These are phyloP conservation scores for Oxyria digyna DNA, from an alignment of 148 eudicot genomes.

Conservation along the genomic window DNA sequence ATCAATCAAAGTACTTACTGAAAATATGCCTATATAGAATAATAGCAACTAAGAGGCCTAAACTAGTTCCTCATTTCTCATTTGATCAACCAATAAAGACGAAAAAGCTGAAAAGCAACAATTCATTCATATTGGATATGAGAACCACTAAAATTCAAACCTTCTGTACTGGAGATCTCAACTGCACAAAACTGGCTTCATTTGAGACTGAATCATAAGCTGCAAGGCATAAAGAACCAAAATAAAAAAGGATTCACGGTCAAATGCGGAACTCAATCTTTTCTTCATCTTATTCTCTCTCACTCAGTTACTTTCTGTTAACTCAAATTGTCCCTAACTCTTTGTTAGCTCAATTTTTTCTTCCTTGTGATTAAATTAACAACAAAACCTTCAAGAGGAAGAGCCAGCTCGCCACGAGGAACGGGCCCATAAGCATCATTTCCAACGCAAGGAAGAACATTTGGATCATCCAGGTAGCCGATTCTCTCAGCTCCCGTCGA, in stretches of 20 bases:
- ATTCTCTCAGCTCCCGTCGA: slow-evolving; percentile 47
- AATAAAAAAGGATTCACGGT: neutral
- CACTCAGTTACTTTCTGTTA: neutral
- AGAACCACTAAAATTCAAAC: slow-evolving; percentile 18
- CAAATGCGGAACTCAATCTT: neutral
- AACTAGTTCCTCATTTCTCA: neutral
- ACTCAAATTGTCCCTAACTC: neutral
- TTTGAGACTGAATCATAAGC: slow-evolving; percentile 46
- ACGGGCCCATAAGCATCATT: slow-evolving; percentile 73
- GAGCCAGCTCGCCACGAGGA: slow-evolving; percentile 57
- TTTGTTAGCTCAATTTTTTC: neutral
- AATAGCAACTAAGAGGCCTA: neutral
- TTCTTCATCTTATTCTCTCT: neutral
- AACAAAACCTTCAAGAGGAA: slow-evolving; percentile 78
- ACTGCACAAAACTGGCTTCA: slow-evolving; percentile 57
- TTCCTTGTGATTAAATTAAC: too few species aligned
- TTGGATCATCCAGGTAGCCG: slow-evolving; percentile 76
- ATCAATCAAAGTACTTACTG: neutral
- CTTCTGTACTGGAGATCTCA: slow-evolving; percentile 84
- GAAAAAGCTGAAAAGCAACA: neutral
- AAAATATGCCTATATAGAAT: neutral
- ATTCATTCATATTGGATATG: neutral
- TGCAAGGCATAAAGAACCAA: slow-evolving; percentile 20
- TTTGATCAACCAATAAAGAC: neutral
- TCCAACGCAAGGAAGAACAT: slow-evolving; percentile 83